Base-by-base conservation (phyloP, 1,284 basidiomycete genomes). In the Sporisorium scitamineum region DNA sequence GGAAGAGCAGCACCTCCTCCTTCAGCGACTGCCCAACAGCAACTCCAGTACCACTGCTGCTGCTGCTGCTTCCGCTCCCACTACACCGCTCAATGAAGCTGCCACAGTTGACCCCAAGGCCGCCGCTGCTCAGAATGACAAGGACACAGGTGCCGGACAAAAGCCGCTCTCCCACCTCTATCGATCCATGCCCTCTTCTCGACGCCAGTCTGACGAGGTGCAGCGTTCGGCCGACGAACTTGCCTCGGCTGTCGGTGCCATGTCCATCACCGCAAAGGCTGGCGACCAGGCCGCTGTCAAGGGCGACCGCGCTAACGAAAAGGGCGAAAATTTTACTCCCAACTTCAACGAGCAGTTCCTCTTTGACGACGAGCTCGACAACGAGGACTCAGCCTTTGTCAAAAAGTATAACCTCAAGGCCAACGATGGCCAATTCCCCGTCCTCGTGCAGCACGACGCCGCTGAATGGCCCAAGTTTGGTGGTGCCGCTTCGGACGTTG, bases 391-490 rank as follows among this genome's bases (percentile, higher is more conserved):
- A 29, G 78, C 81, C 22, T 85, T 85, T 60, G 75, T 84, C 55
- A 79, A 77, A 53, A 82, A 79, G 80, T 85, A 85, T 82, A 83
- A 84, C 57, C 77, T 84, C 54, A 60, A 81, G 31, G 78, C 70
- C 22, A 78, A 73, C 37, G 81, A 83, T 29, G 81, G 84, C 54
- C 94, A 94, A 87, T 96, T 89, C 86, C 88, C 88, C 27, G 85
- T 88, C 41, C 85, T 88, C 47, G 82, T 86, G 91, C 18, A 52
- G n/a, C 54, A 51, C 61, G 32, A 26, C 32, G 89, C 92, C 1
- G 94, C 94, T 3, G 94, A 97, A 85, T 97, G 95, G 95, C 93
- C 94, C 47, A 93, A 93, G 83, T 97, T 94, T 86, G 88, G 90
- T 58, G 89, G 90, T 59, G 88, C 88, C 22, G 22, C 54, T 34